Percentiles rank a stretch among this genome's conserved stretches.
Conservation (phyloP, 495 filamentous ascomycete species). For the Podospora anserina region DNA sequence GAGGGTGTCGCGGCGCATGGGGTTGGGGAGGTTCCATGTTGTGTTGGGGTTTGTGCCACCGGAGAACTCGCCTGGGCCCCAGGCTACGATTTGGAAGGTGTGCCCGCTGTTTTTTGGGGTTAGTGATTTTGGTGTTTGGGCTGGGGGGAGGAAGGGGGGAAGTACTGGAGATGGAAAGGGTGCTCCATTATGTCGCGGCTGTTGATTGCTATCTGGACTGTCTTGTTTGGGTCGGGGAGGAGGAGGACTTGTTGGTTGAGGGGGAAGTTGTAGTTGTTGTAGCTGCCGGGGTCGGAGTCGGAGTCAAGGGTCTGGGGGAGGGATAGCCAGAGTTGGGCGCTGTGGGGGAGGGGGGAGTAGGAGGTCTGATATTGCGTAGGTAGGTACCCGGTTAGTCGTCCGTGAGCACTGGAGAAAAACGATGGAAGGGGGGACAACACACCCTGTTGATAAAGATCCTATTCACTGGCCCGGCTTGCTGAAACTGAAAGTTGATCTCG, state of each 20-base stretch:
- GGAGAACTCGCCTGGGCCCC: not conserved
- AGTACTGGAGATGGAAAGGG: not conserved
- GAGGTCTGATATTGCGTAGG: not conserved
- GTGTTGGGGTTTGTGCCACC: not conserved
- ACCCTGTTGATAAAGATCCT: not conserved
- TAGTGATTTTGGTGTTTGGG: not conserved
- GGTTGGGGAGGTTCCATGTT: slow-evolving; percentile 30
- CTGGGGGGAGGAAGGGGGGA: too few species aligned
- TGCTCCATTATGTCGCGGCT: not conserved
- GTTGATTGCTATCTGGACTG: not conserved
- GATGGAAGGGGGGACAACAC: not conserved
- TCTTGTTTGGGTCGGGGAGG: not conserved
- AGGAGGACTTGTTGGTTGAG: not conserved
- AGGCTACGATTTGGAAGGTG: not conserved
- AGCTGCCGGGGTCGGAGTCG: not conserved
- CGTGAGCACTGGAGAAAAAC: not conserved
- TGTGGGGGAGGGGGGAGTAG: not conserved
- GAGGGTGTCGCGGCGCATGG: slow-evolving; percentile 48
- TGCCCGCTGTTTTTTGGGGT: not conserved
- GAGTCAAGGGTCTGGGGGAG: not conserved
- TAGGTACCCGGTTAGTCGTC: too few species aligned
- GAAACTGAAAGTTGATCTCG: not conserved
- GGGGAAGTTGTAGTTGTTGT: not conserved
- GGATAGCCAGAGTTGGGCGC: not conserved
- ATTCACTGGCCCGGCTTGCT: not conserved